These are phyloP conservation scores for Didymella pomorum DNA, from an alignment of 2,329 filamentous ascomycete species.

Conservation along the genomic window DNA sequence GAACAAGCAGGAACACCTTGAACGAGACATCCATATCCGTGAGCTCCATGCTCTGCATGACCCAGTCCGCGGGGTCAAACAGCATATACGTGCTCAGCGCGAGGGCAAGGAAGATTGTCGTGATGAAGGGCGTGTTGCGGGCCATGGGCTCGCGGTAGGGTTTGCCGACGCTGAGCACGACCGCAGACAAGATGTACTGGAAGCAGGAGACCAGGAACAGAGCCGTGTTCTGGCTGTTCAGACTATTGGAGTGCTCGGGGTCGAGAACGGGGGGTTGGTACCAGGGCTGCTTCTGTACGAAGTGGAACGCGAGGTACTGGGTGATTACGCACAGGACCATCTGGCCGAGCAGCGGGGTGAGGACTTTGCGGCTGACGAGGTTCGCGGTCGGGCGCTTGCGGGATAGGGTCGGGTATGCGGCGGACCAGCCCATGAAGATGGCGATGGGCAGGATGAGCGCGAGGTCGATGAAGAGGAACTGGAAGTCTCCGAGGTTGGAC, in stretches of 20 bases:
- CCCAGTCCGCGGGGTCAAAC: constrained; percentile 72
- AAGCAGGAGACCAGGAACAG: constrained; percentile 92
- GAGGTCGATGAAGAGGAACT: constrained; percentile 96
- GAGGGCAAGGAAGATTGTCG: constrained; percentile 75
- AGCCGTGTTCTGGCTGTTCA: constrained; percentile 92
- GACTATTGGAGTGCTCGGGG: constrained; percentile 80
- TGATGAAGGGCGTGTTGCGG: constrained; percentile 85
- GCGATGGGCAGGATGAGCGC: constrained; percentile 93
- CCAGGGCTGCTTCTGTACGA: constrained; percentile 82
- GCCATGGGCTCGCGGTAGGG: constrained; percentile 85
- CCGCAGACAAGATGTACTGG: constrained; percentile 89
- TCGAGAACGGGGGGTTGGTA: constrained; percentile 81
- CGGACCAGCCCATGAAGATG: constrained; percentile 98
- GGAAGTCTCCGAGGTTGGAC: constrained; percentile 95
- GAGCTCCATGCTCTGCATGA: constrained; percentile 82
- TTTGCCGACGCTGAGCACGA: constrained; percentile 88
- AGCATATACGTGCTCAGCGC: constrained; percentile 81
- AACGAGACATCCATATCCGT: constrained; percentile 78
- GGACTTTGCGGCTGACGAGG: constrained; percentile 89
- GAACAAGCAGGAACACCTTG: constrained; percentile 72
- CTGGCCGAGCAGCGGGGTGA: constrained; percentile 88
- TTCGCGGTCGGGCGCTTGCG: constrained; percentile 90
- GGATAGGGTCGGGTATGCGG: constrained; percentile 77
- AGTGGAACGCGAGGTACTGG: constrained; percentile 76
- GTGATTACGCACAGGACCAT: constrained; percentile 81